phyloP scores from a whole-genome alignment of 179 eudicot genomes.

The Nepenthes alata region DNA sequence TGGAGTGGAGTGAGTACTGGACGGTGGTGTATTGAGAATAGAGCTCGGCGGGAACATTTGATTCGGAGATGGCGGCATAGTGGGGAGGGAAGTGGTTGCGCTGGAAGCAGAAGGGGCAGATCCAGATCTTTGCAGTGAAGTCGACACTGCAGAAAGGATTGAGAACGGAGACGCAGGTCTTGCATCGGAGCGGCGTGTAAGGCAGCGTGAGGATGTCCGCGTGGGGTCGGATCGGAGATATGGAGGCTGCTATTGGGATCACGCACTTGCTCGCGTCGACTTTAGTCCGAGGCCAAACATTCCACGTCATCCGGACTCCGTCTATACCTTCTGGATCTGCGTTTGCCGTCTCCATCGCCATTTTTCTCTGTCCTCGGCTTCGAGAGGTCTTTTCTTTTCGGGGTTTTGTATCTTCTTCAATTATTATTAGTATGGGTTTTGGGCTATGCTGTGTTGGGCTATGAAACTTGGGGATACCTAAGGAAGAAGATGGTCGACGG shows the following conservation, averaged over 20 bases:
- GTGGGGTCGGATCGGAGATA: conserved; percentile 64
- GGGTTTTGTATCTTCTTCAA: too few relatives aligned
- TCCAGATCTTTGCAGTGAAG: conserved; percentile 72
- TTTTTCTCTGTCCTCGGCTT: background rate
- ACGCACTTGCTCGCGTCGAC: conserved; percentile 83
- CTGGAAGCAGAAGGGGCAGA: conserved; percentile 84
- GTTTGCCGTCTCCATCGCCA: conserved; percentile 33
- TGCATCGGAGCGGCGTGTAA: conserved; percentile 76
- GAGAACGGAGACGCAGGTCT: conserved; percentile 49
- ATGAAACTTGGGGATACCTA: too few relatives aligned
- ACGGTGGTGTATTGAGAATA: conserved; percentile 67
- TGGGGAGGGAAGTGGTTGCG: conserved; percentile 82
- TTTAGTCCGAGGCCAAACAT: conserved; percentile 80
- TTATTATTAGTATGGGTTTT: too few relatives aligned
- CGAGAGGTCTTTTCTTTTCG: too few relatives aligned
- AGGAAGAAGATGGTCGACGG: too few relatives aligned
- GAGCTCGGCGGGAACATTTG: conserved; percentile 76
- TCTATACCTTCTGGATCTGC: conserved; percentile 74
- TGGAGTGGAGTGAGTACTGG: conserved; percentile 20
- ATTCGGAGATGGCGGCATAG: conserved; percentile 49
- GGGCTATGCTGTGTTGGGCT: too few relatives aligned
- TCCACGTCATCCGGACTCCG: conserved; percentile 84
- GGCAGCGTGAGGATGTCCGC: conserved; percentile 51
- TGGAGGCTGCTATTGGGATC: conserved; percentile 78
- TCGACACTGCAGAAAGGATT: conserved; percentile 71